These are phyloP conservation scores for Avena eriantha DNA, from an alignment of 176 grass and related monocot species.

Conservation along the genomic window DNA sequence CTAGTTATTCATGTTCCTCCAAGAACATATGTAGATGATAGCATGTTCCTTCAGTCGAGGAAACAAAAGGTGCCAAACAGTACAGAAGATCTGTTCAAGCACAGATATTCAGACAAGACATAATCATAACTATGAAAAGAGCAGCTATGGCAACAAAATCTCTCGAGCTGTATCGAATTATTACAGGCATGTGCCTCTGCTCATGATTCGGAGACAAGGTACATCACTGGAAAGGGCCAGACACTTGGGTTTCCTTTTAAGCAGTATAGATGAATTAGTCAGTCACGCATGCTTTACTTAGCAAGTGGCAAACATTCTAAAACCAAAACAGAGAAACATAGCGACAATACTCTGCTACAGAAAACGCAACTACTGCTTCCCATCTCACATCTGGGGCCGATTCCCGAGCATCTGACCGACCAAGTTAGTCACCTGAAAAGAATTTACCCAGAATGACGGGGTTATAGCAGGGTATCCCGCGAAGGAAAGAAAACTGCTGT, in stretches of 20 bases:
- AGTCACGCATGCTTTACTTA: conserved; percentile 27
- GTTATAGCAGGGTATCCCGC: conserved; percentile 1
- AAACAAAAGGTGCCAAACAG: background rate
- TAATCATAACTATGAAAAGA: conserved; percentile 9
- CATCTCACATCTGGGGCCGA: conserved; percentile 63
- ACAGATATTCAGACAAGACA: background rate
- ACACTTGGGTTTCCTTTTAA: conserved; percentile 25
- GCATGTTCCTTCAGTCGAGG: background rate
- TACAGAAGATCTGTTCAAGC: background rate
- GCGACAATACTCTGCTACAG: conserved; percentile 32
- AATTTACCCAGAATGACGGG: background rate
- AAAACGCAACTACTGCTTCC: conserved; percentile 37
- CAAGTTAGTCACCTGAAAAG: conserved; percentile 88
- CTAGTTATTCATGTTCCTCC: background rate
- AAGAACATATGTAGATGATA: background rate
- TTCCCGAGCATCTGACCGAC: conserved; percentile 91
- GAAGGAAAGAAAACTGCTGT: background rate
- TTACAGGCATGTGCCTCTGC: conserved; percentile 42
- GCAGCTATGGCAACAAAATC: conserved; percentile 36
- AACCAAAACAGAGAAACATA: conserved; percentile 45
- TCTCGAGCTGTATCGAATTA: conserved; percentile 55
- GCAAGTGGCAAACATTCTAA: background rate
- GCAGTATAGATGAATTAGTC: conserved; percentile 33
- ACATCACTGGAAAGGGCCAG: conserved; percentile 45
- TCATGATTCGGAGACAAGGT: conserved; percentile 43